Evolutionary conservation across 176 grass and related monocot genomes (phyloP), one percentile per base, ranked within the genome.

Genomic region (Cymbopogon citratus): DNA sequence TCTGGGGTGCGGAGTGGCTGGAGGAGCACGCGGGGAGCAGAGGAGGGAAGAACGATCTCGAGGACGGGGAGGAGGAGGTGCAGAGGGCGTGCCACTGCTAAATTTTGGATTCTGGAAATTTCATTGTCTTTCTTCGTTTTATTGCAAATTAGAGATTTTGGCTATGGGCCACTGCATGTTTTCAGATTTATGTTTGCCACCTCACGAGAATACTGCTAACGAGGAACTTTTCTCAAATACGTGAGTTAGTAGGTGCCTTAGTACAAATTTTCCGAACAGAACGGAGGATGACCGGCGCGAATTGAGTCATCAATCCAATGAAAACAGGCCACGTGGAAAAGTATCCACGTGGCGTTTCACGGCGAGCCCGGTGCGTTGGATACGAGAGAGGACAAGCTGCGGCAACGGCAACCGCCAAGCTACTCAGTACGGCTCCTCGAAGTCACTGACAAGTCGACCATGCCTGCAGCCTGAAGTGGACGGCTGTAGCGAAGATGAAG

Each of bases 361-460:
- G 69, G 85, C 84, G 79, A 63, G 82, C 75, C 16, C 72, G 69
- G 64, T 88, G 92, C 87, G 92, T 81, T 95, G 96, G 89, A 84
- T 76, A 73, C 40, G 61, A 46, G 36, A 80, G 66, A 33, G 38
- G 26, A 21, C 5, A 54, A 19, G 19, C 9, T 11, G 11, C 36
- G 66, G 8, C 56, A 59, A 59, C 36, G 66, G 8, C 56, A 59
- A 59, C 56, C 21, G 66, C 19, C 66, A 12, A 6, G 66, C 19
- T n/a, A 19, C 15, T 4, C 19, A 2, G n/a, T 1, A 3, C 5
- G 23, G 1, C 19, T 38, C 23, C 54, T 54, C 8, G 7, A 34
- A 33, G 3, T 54, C 7, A 41, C 48, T 71, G 49, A 71, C 51
- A 71, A 10, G 16, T 31, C 14, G 67, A 14, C 66, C 61, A 48